Percentiles rank a stretch among this genome's conserved stretches.
Conservation (phyloP, 176 grass and related monocot species). For the Hyparrhenia diplandra region DNA sequence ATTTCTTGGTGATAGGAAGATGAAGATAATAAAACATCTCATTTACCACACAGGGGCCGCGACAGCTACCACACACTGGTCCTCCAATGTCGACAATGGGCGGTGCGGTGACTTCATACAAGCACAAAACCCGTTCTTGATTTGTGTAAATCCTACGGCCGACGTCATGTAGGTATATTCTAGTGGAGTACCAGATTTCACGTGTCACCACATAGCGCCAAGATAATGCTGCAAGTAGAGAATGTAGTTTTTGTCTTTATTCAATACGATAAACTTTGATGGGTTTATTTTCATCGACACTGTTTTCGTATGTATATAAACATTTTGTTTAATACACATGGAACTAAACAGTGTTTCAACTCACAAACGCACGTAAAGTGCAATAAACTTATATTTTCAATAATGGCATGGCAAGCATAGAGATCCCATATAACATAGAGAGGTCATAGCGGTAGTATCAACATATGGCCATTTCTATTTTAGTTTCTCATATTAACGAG, state of each 20-base stretch:
- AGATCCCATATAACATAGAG: too few relatives aligned
- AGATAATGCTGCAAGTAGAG: not conserved
- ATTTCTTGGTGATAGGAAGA: not conserved
- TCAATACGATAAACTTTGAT: not conserved
- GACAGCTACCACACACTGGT: not conserved
- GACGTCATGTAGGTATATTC: not conserved
- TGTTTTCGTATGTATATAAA: not conserved
- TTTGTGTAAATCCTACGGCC: not conserved
- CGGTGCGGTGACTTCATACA: not conserved
- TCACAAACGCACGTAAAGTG: not conserved
- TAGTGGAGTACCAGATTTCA: not conserved
- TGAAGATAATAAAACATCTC: not conserved
- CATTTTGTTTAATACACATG: not conserved
- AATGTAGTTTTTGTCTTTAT: not conserved
- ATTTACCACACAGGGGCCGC: not conserved
- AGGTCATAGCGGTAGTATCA: too few relatives aligned
- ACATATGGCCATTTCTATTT: too few relatives aligned
- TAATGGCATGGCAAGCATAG: too few relatives aligned
- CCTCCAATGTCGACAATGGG: not conserved
- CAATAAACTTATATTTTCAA: too few relatives aligned
- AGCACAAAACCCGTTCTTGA: not conserved
- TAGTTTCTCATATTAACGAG: too few relatives aligned
- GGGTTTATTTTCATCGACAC: not conserved
- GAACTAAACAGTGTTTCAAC: not conserved
- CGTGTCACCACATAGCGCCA: not conserved